Conservation (phyloP, 1,139 yeast species). For the Yamadazyma aaseri region DNA sequence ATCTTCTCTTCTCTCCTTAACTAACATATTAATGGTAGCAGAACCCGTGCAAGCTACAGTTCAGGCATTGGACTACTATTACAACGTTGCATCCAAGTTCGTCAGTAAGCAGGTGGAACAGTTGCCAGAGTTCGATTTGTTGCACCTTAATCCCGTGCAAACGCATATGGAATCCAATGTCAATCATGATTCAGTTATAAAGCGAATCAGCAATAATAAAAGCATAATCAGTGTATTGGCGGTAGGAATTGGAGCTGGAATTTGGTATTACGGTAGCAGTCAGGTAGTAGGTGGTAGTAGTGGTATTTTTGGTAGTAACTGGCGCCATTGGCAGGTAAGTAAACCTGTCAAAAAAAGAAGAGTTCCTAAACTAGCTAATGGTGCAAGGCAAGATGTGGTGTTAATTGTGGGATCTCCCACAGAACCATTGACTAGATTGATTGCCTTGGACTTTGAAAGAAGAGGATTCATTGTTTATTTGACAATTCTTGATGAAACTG, state of each 20-base stretch:
- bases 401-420: slow-evolving; percentile 75
- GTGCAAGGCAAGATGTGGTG: slow-evolving; percentile 74
- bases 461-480: slow-evolving; percentile 81
- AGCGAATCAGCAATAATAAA: slow-evolving; percentile 16
- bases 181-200: slow-evolving; percentile 1
- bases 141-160: slow-evolving; percentile 8
- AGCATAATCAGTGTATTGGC: slow-evolving; percentile 20
- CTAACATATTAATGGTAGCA: slow-evolving; percentile 34
- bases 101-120: slow-evolving; percentile 13
- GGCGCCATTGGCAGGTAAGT: slow-evolving; percentile 3
- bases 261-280: slow-evolving; percentile 9
- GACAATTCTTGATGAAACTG: slow-evolving; percentile 65
- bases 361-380: slow-evolving; percentile 63
- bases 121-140: slow-evolving; percentile 9
- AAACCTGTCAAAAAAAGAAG: slow-evolving; percentile 34
- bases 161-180: slow-evolving; percentile 3
- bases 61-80: slow-evolving; percentile 27
- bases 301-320: too few relatives aligned
- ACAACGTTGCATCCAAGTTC: slow-evolving; percentile 24
- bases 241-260: slow-evolving; percentile 35
- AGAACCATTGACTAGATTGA: slow-evolving; percentile 67
- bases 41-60: slow-evolving; percentile 47
- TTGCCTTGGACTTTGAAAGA: slow-evolving; percentile 71
- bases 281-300: background rate
- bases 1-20: background rate